Evolutionary conservation across 1,284 basidiomycete species (phyloP).

Genomic region (Takashimella tepidaria): DNA sequence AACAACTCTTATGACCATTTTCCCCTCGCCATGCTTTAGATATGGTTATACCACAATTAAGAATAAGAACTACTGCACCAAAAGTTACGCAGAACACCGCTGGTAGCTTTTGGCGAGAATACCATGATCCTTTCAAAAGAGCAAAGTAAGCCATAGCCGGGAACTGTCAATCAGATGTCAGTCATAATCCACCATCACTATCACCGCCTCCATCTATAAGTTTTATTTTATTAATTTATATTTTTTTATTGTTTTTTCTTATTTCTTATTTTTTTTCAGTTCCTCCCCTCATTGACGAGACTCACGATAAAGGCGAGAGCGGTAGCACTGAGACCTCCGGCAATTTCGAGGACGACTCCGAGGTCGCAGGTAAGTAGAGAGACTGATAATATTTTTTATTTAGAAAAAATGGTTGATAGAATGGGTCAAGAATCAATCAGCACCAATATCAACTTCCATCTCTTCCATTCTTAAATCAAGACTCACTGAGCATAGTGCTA

Average conservation of each 20-base stretch:
- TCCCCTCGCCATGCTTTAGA: conserved; percentile 68
- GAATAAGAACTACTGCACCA: conserved; percentile 70
- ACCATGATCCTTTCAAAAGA: conserved; percentile 61
- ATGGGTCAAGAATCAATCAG: background rate
- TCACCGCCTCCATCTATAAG: too few relatives aligned
- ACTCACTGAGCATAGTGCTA: conserved; percentile 72
- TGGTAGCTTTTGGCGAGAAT: conserved; percentile 64
- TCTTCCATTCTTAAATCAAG: too few relatives aligned
- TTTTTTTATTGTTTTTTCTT: too few relatives aligned
- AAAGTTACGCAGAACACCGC: conserved; percentile 69
- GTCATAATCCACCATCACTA: background rate
- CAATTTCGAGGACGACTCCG: conserved; percentile 95
- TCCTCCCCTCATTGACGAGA: too few relatives aligned
- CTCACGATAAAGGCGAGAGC: conserved; percentile 81
- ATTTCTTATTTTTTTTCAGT: too few relatives aligned
- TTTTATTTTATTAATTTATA: too few relatives aligned
- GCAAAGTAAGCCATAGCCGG: conserved; percentile 81
- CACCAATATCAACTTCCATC: too few relatives aligned
- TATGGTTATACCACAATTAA: conserved; percentile 69
- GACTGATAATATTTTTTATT: conserved; percentile 62
- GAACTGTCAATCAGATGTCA: conserved; percentile 50
- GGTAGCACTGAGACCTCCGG: conserved; percentile 89
- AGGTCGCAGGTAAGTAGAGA: conserved; percentile 91
- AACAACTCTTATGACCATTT: conserved; percentile 49
- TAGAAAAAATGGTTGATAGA: too few relatives aligned